A percentile compares a stretch with the other conserved stretches of the same genome.
These are phyloP conservation scores for Chenopodium suecicum DNA, from an alignment of 148 eudicot genomes.

Conservation along the genomic window DNA sequence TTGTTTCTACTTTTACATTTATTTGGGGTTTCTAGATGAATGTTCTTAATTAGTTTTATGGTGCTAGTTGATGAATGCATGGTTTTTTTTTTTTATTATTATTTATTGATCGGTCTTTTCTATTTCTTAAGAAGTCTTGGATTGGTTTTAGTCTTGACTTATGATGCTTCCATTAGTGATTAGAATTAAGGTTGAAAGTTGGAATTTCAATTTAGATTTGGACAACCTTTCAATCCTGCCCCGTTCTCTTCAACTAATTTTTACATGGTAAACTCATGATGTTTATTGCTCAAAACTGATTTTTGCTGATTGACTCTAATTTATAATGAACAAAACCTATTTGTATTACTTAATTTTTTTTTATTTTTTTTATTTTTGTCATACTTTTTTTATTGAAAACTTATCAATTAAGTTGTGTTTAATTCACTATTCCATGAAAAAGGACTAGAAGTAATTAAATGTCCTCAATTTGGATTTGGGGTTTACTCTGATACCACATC, in stretches of 20 bases:
- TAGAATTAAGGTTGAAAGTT: not conserved
- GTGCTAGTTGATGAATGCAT: not conserved
- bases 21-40: conserved; percentile 20
- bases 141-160: conserved; percentile 4
- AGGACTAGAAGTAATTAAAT: not conserved
- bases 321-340: not conserved
- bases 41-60: conserved; percentile 9
- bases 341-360: no score
- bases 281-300: no score
- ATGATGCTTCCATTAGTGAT: not conserved
- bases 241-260: no score
- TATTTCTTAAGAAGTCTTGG: not conserved
- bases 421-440: no score
- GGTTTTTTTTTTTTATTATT: not conserved
- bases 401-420: no score
- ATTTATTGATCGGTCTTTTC: not conserved
- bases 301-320: not conserved
- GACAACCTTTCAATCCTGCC: not conserved
- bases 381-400: no score
- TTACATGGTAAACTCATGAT: no score
- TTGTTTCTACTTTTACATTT: conserved; percentile 4
- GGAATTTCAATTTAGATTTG: not conserved
- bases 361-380: no score
- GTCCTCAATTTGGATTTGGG: not conserved
- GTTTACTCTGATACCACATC: not conserved